Percentiles rank a stretch among this genome's conserved stretches.
phyloP scores from a whole-genome alignment of 495 filamentous ascomycete species.

The Penicillium paradoxum region DNA sequence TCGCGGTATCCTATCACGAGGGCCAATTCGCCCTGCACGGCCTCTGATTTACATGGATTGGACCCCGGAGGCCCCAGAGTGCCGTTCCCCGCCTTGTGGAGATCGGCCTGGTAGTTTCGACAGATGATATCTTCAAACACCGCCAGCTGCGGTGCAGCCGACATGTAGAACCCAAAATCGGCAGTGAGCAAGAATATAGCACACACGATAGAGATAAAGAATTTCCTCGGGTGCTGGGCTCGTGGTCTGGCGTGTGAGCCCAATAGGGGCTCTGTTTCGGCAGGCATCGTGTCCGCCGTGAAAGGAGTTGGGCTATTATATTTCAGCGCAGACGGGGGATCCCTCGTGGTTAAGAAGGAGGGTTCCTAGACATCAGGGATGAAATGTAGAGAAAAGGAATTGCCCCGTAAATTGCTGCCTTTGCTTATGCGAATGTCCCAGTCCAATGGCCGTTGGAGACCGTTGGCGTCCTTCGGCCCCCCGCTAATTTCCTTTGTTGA shows the following conservation, averaged over 20 bases:
- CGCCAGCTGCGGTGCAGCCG: slow-evolving; percentile 28
- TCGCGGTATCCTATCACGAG: slow-evolving; percentile 39
- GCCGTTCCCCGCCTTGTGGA: neutral
- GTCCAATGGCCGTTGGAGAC: neutral
- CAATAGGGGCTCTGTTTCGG: neutral
- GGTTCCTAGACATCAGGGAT: neutral
- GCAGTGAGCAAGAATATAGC: slow-evolving; percentile 13
- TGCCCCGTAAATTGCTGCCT: neutral
- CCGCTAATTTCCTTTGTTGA: neutral
- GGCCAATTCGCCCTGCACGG: slow-evolving; percentile 41
- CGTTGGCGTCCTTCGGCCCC: neutral
- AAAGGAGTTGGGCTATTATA: neutral
- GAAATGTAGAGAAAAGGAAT: neutral
- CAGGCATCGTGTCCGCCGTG: neutral
- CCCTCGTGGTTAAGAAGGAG: too few species aligned
- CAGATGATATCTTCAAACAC: slow-evolving; percentile 42
- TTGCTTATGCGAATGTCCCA: neutral
- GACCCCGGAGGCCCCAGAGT: neutral
- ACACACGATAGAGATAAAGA: slow-evolving; percentile 15
- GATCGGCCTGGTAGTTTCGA: slow-evolving; percentile 22
- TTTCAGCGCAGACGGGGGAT: neutral
- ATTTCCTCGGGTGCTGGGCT: slow-evolving; percentile 11
- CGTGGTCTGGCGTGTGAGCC: neutral
- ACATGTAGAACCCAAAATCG: slow-evolving; percentile 29
- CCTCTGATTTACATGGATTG: slow-evolving; percentile 36